phyloP scores from a whole-genome alignment of 108 stramenopile species.

The Pseudonitzschia pungens region DNA sequence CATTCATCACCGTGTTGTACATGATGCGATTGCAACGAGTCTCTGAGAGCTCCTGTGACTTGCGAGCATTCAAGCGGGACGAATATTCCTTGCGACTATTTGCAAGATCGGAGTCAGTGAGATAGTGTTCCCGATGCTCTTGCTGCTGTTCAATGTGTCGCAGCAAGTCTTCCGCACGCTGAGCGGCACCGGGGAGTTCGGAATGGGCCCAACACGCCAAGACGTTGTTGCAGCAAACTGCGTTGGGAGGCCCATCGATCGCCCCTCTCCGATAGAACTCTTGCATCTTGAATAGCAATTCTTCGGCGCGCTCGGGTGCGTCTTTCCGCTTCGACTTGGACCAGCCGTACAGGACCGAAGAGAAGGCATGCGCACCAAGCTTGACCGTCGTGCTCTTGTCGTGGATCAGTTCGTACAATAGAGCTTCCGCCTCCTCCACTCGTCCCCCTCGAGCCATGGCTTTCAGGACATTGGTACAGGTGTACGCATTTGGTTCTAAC shows the following conservation, averaged over 20 bases:
- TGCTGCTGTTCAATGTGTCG: conserved; percentile 36
- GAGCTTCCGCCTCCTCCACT: conserved; percentile 40
- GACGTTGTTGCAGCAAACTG: conserved; percentile 63
- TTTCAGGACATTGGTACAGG: conserved; percentile 49
- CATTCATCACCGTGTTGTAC: conserved; percentile 66
- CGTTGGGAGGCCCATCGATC: conserved; percentile 47
- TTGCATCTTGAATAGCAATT: conserved; percentile 31
- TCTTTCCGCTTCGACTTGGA: conserved; percentile 45
- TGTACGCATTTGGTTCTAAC: conserved; percentile 28
- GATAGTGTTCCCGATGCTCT: neutral
- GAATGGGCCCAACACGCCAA: conserved; percentile 52
- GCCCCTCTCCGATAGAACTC: conserved; percentile 1
- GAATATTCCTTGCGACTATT: neutral
- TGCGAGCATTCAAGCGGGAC: neutral
- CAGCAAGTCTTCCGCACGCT: conserved; percentile 38
- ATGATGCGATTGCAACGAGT: conserved; percentile 39
- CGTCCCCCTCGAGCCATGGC: conserved; percentile 48
- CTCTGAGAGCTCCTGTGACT: conserved; percentile 11
- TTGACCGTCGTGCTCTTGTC: conserved; percentile 33
- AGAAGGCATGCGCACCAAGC: conserved; percentile 67
- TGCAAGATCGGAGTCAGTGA: neutral
- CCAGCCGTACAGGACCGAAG: conserved; percentile 54
- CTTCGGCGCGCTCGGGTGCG: conserved; percentile 37
- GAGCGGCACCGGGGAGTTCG: conserved; percentile 9
- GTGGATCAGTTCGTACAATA: conserved; percentile 38